Evolutionary conservation across 148 eudicot genomes (phyloP).

Genomic region (Vaccinium vitisidaea): DNA sequence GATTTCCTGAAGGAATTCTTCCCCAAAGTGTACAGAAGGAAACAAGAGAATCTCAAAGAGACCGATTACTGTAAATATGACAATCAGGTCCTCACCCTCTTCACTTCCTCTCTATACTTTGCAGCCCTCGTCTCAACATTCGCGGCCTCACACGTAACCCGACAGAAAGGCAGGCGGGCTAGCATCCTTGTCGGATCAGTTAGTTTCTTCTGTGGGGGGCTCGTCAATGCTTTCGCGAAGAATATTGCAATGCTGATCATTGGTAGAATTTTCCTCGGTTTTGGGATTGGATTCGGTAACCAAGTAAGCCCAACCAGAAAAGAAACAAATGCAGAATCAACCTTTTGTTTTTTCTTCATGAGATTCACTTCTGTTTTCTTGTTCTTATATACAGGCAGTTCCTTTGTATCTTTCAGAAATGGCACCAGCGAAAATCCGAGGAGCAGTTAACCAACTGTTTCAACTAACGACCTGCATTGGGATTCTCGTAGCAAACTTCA

Average conservation of each 20-base stretch:
- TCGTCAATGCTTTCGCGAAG: slow-evolving; percentile 54
- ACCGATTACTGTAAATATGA: slow-evolving; percentile 96
- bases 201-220: slow-evolving; percentile 57
- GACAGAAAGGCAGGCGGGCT: slow-evolving; percentile 68
- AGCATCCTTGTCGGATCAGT: slow-evolving; percentile 61
- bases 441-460: slow-evolving; percentile 66
- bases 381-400: slow-evolving; percentile 47
- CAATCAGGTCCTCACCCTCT: slow-evolving; percentile 74
- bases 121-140: slow-evolving; percentile 78
- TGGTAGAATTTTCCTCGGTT: slow-evolving; percentile 65
- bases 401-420: slow-evolving; percentile 77
- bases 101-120: slow-evolving; percentile 89
- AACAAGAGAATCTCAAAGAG: slow-evolving; percentile 57
- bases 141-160: slow-evolving; percentile 65
- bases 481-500: slow-evolving; percentile 62
- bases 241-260: slow-evolving; percentile 62
- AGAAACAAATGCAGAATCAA: not conserved
- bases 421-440: slow-evolving; percentile 70
- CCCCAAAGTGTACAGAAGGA: slow-evolving; percentile 60
- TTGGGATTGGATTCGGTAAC: slow-evolving; percentile 82
- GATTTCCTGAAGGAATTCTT: slow-evolving; percentile 80
- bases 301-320: slow-evolving; percentile 44
- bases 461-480: slow-evolving; percentile 73
- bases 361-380: not conserved
- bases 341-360: not conserved